Base-by-base conservation (phyloP, 2,329 filamentous ascomycete species). In the Stagonosporopsis tanaceti region DNA sequence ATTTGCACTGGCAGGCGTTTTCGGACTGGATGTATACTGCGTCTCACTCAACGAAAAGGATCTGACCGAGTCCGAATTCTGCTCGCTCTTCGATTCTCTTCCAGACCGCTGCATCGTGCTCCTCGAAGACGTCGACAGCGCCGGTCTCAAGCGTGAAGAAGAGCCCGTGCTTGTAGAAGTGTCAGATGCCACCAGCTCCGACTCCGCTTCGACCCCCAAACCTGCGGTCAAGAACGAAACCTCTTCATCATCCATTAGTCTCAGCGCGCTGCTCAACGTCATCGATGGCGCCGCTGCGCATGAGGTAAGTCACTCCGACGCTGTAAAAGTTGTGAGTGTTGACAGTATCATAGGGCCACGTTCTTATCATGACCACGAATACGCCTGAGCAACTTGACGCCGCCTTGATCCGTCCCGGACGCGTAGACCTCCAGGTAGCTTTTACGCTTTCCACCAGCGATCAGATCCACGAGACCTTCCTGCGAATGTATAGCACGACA, bases 321-420 rank as follows among this genome's bases (percentile, higher is more conserved):
- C 2, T 7, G 15, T 5, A 14, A 6, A 14, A 28, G 2, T 7
- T 11, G 35, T 15, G 11, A 4, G 3, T 32, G 11, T 24, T 47
- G 24, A 47, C 24, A 28, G 3, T 4, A 38, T 28, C 6, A 4
- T 25, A 47, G 76, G 91, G 90, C 24, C 85, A 90, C 40, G 85
- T 94, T 14, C 83, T 94, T 20, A 88, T 94, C 77, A 92, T 93
- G 89, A 93, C 90, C 0, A 92, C 89, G 30, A 95, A 94, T 76
- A 84, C 87, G 56, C 88, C 89, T 5, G 88, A 93, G 65, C 82
- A 85, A 15, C 84, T 94, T 0, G 90, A 93, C 69, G 83, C 87
- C 38, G 90, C 90, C 0, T 81, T 95, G 7, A 87, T 93, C 47
- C 83, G 90, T 0, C 89, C 91, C 0, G 90, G 90, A 1, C 82